A percentile compares a stretch with the other conserved stretches of the same genome.
Evolutionary conservation across 2,329 filamentous ascomycete genomes (phyloP).

Genomic region (Talaromyces amestolkiae): DNA sequence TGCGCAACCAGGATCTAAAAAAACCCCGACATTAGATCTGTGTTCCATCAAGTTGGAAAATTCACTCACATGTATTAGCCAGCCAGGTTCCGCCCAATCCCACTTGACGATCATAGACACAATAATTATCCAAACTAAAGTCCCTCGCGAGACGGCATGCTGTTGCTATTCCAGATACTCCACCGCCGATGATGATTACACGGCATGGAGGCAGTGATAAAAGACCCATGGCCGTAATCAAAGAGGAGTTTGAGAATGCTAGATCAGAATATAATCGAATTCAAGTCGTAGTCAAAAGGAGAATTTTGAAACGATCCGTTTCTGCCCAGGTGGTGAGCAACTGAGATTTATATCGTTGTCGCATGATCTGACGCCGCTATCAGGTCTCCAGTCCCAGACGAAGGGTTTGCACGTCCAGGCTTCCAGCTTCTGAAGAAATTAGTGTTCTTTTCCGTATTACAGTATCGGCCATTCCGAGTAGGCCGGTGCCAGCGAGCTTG

Average conservation of each 20-base stretch:
- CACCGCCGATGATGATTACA: slow-evolving; percentile 8
- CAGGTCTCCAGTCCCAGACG: not conserved
- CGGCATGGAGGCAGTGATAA: not conserved
- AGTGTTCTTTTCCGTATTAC: not conserved
- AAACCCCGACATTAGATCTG: not conserved
- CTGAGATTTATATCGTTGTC: not conserved
- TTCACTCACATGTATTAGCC: slow-evolving; percentile 5
- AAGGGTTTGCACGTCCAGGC: not conserved
- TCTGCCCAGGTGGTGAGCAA: not conserved
- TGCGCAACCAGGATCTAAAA: slow-evolving; percentile 9
- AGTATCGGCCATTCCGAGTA: not conserved
- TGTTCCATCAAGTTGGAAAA: not conserved
- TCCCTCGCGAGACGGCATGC: not conserved
- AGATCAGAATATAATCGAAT: not conserved
- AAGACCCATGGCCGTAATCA: not conserved
- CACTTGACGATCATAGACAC: slow-evolving; percentile 6
- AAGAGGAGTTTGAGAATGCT: not conserved
- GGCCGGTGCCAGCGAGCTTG: not conserved
- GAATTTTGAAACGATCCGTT: not conserved
- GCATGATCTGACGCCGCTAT: not conserved
- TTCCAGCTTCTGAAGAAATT: not conserved
- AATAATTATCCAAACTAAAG: slow-evolving; percentile 6
- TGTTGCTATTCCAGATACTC: slow-evolving; percentile 8
- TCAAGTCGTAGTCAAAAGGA: not conserved
- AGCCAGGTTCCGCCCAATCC: slow-evolving; percentile 8